These are phyloP conservation scores for Coprinellus micaceus DNA, from an alignment of 768 basidiomycete species.

Conservation along the genomic window DNA sequence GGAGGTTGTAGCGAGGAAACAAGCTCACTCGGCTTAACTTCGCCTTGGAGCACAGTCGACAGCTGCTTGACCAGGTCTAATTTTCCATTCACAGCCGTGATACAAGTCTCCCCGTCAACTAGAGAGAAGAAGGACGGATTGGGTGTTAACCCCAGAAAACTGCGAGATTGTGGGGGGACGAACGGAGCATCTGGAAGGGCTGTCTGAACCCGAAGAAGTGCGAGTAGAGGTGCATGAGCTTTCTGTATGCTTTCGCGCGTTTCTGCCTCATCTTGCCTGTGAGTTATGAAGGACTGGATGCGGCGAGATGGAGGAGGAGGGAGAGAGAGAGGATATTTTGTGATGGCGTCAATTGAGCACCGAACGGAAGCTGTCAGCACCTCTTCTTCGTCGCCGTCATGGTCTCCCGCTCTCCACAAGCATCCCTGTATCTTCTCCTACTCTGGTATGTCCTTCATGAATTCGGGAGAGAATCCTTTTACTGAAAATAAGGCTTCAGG, in stretches of 20 bases:
- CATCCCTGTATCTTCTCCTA: constrained; percentile 14
- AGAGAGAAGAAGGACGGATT: constrained; percentile 9
- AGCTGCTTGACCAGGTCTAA: constrained; percentile 77
- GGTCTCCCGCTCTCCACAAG: background rate
- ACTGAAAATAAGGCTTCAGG: constrained; percentile 16
- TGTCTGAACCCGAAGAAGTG: constrained; percentile 87
- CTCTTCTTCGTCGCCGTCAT: constrained; percentile 1
- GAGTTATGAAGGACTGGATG: too few species aligned
- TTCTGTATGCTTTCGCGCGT: constrained; percentile 90
- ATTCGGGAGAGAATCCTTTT: background rate
- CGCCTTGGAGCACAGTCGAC: constrained; percentile 74
- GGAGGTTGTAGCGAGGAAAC: constrained; percentile 1
- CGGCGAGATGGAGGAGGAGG: constrained; percentile 3
- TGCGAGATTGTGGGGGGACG: constrained; percentile 16
- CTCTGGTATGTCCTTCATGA: constrained; percentile 23
- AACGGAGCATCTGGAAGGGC: constrained; percentile 91
- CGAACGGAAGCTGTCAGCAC: background rate
- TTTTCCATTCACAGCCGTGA: constrained; percentile 61
- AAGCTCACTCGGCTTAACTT: constrained; percentile 89
- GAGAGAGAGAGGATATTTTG: background rate
- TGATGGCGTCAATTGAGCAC: background rate
- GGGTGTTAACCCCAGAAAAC: constrained; percentile 4
- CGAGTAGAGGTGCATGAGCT: constrained; percentile 88
- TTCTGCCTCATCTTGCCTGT: constrained; percentile 94
- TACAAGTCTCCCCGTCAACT: constrained; percentile 89